phyloP scores from a whole-genome alignment of 2,329 filamentous ascomycete genomes.

The Xenosphaeropsis pyriputrescens region DNA sequence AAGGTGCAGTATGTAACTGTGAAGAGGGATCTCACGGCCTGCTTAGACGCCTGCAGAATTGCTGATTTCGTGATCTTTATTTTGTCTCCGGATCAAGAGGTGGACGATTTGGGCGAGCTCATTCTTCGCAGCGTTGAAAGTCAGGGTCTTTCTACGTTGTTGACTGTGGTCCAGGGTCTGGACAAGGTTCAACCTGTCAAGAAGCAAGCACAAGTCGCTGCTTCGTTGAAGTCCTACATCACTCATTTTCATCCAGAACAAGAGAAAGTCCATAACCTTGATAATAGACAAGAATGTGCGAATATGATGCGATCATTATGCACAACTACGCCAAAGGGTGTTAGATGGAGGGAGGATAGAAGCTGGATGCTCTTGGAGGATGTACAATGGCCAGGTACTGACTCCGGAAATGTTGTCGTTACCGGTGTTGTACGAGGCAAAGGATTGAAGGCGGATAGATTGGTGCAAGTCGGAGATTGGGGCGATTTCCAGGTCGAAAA shows the following conservation, averaged over 20 bases:
- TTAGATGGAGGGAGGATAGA: slow-evolving; percentile 89
- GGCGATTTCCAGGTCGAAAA: slow-evolving; percentile 86
- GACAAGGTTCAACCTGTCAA: slow-evolving; percentile 69
- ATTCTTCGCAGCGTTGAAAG: slow-evolving; percentile 79
- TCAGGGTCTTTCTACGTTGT: slow-evolving; percentile 87
- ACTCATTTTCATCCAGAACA: slow-evolving; percentile 87
- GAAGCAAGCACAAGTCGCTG: slow-evolving; percentile 58
- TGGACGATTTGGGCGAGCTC: slow-evolving; percentile 72
- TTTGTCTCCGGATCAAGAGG: slow-evolving; percentile 68
- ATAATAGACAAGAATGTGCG: slow-evolving; percentile 78
- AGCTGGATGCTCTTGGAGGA: slow-evolving; percentile 92
- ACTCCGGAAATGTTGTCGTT: slow-evolving; percentile 51
- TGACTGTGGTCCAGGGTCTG: slow-evolving; percentile 70
- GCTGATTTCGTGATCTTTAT: slow-evolving; percentile 88
- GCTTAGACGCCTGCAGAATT: slow-evolving; percentile 71
- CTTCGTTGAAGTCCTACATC: slow-evolving; percentile 83
- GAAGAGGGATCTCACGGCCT: slow-evolving; percentile 58
- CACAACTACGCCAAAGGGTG: slow-evolving; percentile 80
- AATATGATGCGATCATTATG: slow-evolving; percentile 87
- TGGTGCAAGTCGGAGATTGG: slow-evolving; percentile 88
- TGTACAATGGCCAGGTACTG: slow-evolving; percentile 51
- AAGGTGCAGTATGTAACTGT: slow-evolving; percentile 75
- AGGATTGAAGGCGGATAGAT: slow-evolving; percentile 74
- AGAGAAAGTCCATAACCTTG: slow-evolving; percentile 80
- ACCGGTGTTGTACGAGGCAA: slow-evolving; percentile 79